Evolutionary conservation across 805 yeast species (phyloP).

Genomic region (Millerozyma miso): DNA sequence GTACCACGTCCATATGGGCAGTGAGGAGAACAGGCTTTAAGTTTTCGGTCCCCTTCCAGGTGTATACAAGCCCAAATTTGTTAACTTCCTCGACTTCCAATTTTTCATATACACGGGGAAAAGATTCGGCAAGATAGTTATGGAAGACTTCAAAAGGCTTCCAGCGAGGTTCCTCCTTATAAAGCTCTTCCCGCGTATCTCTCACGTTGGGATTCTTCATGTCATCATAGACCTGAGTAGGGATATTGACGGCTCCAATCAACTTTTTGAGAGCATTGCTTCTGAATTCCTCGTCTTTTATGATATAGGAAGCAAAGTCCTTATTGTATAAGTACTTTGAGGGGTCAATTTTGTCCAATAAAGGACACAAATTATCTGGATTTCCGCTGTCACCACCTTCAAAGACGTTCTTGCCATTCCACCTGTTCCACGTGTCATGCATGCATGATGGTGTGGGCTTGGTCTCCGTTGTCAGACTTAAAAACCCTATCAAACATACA

Average conservation of each 20-base stretch:
- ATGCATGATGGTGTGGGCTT: not conserved
- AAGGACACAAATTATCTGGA: constrained; percentile 34
- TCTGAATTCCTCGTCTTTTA: constrained; percentile 22
- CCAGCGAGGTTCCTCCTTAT: constrained; percentile 23
- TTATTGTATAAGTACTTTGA: constrained; percentile 15
- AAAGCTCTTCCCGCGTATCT: constrained; percentile 22
- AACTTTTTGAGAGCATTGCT: constrained; percentile 19
- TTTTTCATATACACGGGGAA: constrained; percentile 29
- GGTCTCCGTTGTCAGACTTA: not conserved
- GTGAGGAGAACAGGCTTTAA: constrained; percentile 34
- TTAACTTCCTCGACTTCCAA: constrained; percentile 32
- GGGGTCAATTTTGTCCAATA: constrained; percentile 30
- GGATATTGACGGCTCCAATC: constrained; percentile 25
- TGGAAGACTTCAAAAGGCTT: constrained; percentile 24
- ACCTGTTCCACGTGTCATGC: not conserved
- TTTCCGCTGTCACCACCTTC: constrained; percentile 3
- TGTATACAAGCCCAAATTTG: constrained; percentile 32
- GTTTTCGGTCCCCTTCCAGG: constrained; percentile 32
- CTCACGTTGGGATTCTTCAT: constrained; percentile 25
- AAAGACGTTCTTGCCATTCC: not conserved
- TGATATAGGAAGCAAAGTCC: constrained; percentile 19
- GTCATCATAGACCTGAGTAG: constrained; percentile 30
- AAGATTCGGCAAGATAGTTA: constrained; percentile 25
- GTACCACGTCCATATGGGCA: constrained; percentile 42
- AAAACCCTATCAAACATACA: not conserved